Conservation (phyloP, 1,139 yeast genomes). For the Pichia sp. region DNA sequence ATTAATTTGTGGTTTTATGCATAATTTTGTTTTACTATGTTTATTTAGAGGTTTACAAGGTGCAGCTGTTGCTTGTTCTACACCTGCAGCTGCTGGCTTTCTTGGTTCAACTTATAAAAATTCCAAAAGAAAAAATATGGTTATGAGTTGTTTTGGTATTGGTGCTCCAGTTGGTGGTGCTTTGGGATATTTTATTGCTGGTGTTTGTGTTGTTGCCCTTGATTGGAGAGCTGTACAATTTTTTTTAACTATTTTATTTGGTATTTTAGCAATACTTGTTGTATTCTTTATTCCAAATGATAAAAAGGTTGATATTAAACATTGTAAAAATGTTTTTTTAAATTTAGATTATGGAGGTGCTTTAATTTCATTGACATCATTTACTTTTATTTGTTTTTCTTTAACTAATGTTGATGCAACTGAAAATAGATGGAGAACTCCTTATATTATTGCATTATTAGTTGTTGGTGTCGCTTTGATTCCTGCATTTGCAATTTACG, state of each 20-base stretch:
- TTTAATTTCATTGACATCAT: conserved; percentile 33
- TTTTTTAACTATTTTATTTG: conserved; percentile 35
- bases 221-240: conserved; percentile 37
- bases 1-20: conserved; percentile 36
- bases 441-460: conserved; percentile 39
- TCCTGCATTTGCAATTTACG: conserved; percentile 34
- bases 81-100: conserved; percentile 42
- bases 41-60: conserved; percentile 39
- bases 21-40: conserved; percentile 32
- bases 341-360: conserved; percentile 37
- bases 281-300: conserved; percentile 32
- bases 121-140: conserved; percentile 36
- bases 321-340: conserved; percentile 23
- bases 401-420: conserved; percentile 37
- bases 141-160: conserved; percentile 37
- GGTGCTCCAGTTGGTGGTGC: conserved; percentile 44
- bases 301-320: conserved; percentile 22
- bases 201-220: conserved; percentile 34
- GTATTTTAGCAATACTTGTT: conserved; percentile 26
- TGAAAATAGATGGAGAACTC: conserved; percentile 38
- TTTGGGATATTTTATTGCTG: conserved; percentile 36
- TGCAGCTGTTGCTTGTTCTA: conserved; percentile 35
- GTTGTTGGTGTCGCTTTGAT: conserved; percentile 35
- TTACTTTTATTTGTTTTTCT: conserved; percentile 37
- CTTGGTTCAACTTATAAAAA: conserved; percentile 35